phyloP scores from a whole-genome alignment of 345 rosid species.

The Eucalyptus rudis region DNA sequence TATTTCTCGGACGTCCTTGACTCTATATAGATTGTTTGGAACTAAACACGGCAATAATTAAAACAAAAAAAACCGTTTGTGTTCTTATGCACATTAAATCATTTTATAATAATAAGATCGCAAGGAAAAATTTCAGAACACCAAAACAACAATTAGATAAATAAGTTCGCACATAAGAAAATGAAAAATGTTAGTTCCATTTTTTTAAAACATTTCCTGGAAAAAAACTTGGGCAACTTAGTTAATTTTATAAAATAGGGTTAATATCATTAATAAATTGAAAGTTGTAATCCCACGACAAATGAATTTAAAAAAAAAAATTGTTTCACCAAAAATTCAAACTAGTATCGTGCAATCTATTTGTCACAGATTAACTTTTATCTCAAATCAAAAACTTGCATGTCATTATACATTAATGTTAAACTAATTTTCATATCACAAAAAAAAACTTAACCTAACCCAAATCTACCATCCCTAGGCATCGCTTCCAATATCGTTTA shows the following conservation, averaged over 20 bases:
- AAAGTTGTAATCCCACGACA: background rate
- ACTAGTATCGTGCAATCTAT: background rate
- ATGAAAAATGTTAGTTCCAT: background rate
- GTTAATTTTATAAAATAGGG: background rate
- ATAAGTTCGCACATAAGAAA: background rate
- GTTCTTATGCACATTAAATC: background rate
- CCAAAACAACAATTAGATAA: background rate
- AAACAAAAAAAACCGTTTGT: background rate
- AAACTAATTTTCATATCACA: background rate
- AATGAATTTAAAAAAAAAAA: accelerated
- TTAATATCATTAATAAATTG: background rate
- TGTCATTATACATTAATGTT: background rate
- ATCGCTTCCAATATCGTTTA: background rate
- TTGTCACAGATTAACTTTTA: background rate
- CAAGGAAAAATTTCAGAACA: background rate
- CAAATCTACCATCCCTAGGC: background rate
- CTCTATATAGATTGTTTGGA: background rate
- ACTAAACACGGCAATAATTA: background rate
- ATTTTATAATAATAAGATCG: background rate
- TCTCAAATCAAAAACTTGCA: background rate
- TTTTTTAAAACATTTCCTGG: background rate
- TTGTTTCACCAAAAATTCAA: background rate
- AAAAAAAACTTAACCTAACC: background rate
- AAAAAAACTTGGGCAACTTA: background rate
- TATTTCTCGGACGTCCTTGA: background rate